Evolutionary conservation across 345 rosid species (phyloP).

Genomic region (Populus deltoides): DNA sequence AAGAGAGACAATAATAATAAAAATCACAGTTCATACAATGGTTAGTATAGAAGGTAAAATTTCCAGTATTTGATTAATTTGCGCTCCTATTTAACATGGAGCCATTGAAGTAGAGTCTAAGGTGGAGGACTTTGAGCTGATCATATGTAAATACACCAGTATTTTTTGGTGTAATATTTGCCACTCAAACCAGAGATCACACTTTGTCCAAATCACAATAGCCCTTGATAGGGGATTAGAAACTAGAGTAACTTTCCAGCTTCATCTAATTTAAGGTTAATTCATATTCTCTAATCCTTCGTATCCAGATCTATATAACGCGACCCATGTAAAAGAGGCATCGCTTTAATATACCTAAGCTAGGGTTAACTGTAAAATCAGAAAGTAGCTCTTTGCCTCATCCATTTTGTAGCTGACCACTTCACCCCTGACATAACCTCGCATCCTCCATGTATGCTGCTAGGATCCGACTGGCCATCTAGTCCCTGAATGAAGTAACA

Average conservation of each 20-base stretch:
- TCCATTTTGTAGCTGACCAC: constrained; percentile 99
- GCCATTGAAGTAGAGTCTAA: too few species aligned
- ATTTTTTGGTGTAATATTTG: too few species aligned
- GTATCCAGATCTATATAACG: neutral
- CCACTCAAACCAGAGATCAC: too few species aligned
- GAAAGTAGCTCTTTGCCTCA: constrained; percentile 63
- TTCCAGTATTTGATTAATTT: too few species aligned
- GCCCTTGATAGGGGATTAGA: neutral
- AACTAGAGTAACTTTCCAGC: neutral
- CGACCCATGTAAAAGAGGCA: neutral
- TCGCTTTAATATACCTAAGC: neutral
- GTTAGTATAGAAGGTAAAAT: too few species aligned
- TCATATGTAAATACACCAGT: too few species aligned
- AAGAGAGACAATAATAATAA: too few species aligned
- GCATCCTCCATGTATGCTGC: constrained; percentile 90
- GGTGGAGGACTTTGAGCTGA: too few species aligned
- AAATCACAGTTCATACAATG: too few species aligned
- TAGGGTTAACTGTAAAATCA: constrained; percentile 27
- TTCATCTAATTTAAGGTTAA: neutral
- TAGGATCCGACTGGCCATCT: constrained; percentile 79
- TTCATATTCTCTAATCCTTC: constrained; percentile 4
- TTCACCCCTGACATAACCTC: constrained; percentile 81
- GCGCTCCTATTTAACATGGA: too few species aligned
- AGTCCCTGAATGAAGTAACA: constrained; percentile 48
- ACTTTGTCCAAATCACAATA: too few species aligned